phyloP scores from a whole-genome alignment of 805 yeast species.

The Yamadazyma paraphyllophila region DNA sequence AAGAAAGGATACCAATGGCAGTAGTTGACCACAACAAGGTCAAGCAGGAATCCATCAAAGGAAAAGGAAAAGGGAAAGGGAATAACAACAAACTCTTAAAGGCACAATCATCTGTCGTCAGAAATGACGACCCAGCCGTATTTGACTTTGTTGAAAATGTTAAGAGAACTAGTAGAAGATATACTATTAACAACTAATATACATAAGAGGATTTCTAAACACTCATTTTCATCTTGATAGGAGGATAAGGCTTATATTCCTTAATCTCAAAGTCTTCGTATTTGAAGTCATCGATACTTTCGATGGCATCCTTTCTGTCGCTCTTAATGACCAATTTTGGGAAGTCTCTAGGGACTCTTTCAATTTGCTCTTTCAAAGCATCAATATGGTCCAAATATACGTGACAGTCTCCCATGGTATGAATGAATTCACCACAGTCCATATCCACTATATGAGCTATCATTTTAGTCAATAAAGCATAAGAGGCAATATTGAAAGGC shows the following conservation, averaged over 20 bases:
- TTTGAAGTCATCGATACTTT: conserved; percentile 79
- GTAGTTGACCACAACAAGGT: conserved; percentile 2
- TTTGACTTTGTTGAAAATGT: not conserved
- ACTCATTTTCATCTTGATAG: conserved; percentile 95
- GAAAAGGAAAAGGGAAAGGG: not conserved
- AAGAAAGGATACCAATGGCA: conserved; percentile 9
- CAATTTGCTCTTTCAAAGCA: conserved; percentile 77
- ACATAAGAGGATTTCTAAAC: conserved; percentile 47
- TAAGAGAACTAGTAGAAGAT: conserved; percentile 12
- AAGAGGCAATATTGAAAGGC: conserved; percentile 96
- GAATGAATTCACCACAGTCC: conserved; percentile 94
- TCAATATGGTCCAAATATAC: conserved; percentile 92
- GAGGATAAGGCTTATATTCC: conserved; percentile 77
- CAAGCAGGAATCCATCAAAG: conserved; percentile 3
- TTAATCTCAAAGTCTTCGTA: conserved; percentile 83
- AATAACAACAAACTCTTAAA: not conserved
- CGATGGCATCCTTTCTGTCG: conserved; percentile 44
- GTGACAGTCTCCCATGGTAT: conserved; percentile 96
- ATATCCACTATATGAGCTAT: conserved; percentile 92
- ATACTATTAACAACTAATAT: conserved; percentile 9
- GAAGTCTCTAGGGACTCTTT: conserved; percentile 72
- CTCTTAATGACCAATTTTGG: conserved; percentile 76
- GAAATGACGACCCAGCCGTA: conserved; percentile 2
- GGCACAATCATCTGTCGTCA: not conserved
- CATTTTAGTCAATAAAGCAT: conserved; percentile 89